These are phyloP conservation scores for Phlebiopsis flavidoalba DNA, from an alignment of 768 basidiomycete species.

Conservation along the genomic window DNA sequence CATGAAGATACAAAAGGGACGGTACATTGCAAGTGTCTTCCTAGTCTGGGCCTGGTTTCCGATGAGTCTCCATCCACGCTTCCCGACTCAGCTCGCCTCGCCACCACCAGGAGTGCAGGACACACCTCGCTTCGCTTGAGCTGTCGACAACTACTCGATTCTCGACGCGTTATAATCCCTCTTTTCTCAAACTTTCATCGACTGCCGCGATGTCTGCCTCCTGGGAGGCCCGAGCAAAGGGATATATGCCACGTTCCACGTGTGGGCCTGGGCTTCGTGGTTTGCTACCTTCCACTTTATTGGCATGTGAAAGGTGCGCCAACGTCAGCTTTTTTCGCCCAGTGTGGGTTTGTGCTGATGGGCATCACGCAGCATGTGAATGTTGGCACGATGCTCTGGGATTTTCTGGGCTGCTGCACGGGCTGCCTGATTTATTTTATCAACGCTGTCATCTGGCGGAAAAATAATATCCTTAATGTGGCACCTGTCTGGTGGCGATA, in stretches of 20 bases:
- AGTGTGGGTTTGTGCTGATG: too few species aligned
- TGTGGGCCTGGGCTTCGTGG: constrained; percentile 16
- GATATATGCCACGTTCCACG: background rate
- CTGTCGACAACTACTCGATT: background rate
- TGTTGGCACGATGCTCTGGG: constrained; percentile 65
- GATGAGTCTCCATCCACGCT: background rate
- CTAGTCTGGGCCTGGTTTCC: too few species aligned
- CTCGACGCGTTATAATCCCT: background rate
- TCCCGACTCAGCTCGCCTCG: background rate
- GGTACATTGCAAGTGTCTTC: background rate
- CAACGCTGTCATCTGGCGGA: constrained; percentile 67
- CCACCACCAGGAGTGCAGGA: background rate
- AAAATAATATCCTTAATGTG: constrained; percentile 43
- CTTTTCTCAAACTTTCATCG: background rate
- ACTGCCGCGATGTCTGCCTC: background rate
- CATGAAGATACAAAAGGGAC: background rate
- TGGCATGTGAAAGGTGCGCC: constrained; percentile 49
- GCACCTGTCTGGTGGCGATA: constrained; percentile 52
- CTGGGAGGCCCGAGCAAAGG: background rate
- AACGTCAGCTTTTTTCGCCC: too few species aligned
- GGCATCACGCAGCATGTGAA: constrained; percentile 56
- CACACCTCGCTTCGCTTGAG: background rate
- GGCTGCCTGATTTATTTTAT: constrained; percentile 56
- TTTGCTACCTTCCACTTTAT: constrained; percentile 46
- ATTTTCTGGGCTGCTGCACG: constrained; percentile 64